phyloP scores from a whole-genome alignment of 805 yeast species.

The Candida sonorensis region DNA sequence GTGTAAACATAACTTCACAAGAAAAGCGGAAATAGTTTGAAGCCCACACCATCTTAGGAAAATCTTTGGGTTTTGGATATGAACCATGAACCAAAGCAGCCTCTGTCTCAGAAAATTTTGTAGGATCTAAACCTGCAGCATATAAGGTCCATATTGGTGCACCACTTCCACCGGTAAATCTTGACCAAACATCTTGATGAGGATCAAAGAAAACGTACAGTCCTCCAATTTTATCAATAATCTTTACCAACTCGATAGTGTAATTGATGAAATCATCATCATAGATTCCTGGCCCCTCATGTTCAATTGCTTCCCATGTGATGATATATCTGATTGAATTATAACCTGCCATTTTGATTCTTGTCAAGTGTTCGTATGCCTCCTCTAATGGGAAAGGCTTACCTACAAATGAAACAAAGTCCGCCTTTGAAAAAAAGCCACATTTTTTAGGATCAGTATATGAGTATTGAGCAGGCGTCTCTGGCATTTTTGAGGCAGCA shows the following conservation, averaged over 20 bases:
- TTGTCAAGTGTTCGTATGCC: conserved; percentile 57
- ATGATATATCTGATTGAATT: conserved; percentile 70
- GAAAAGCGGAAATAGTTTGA: conserved; percentile 78
- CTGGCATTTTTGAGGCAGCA: conserved; percentile 66
- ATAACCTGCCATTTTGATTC: conserved; percentile 77
- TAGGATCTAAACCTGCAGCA: conserved; percentile 82
- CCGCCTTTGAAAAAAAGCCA: conserved; percentile 59
- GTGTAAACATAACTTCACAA: conserved; percentile 72
- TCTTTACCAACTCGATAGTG: conserved; percentile 53
- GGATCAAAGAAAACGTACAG: conserved; percentile 78
- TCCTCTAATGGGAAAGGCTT: conserved; percentile 75
- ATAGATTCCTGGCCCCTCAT: conserved; percentile 75
- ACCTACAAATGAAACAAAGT: conserved; percentile 72
- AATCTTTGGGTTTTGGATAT: conserved; percentile 36
- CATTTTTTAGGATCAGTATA: conserved; percentile 31
- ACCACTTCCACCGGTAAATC: conserved; percentile 85
- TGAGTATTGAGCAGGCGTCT: conserved; percentile 41
- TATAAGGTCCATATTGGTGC: conserved; percentile 92
- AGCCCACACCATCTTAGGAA: conserved; percentile 90
- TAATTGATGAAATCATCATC: conserved; percentile 72
- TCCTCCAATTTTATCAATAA: conserved; percentile 59
- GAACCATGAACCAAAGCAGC: conserved; percentile 75
- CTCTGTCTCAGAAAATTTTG: conserved; percentile 59
- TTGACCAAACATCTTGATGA: conserved; percentile 93
- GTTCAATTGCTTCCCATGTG: conserved; percentile 93